These are phyloP conservation scores for Carpinus fangiana DNA, from an alignment of 306 rosid genomes.

Conservation along the genomic window DNA sequence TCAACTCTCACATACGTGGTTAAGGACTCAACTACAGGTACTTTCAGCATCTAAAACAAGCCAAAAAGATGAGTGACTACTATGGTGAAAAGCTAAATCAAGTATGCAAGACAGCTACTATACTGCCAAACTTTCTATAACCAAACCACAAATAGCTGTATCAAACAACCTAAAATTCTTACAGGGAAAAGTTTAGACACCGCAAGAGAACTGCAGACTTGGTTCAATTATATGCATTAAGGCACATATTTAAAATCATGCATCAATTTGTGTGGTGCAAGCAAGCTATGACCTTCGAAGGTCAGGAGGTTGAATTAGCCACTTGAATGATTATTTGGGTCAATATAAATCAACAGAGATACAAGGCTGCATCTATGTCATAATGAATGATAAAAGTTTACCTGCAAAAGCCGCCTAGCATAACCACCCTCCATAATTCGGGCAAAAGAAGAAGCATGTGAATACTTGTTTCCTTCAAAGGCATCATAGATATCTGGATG, in stretches of 20 bases:
- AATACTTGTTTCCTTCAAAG: slow-evolving; percentile 85
- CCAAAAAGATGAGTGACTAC: not conserved
- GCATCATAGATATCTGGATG: slow-evolving; percentile 86
- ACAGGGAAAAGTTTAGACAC: not conserved
- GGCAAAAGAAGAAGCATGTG: slow-evolving; percentile 97
- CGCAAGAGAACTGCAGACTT: not conserved
- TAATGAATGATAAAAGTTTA: slow-evolving; percentile 28
- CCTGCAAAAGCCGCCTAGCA: slow-evolving; percentile 95
- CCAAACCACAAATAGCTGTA: not conserved
- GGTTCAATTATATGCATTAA: not conserved
- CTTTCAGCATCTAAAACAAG: not conserved
- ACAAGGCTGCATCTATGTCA: not conserved
- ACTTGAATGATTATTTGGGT: not conserved
- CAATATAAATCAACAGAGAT: not conserved
- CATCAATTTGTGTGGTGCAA: not conserved
- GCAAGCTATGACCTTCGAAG: slow-evolving; percentile 4
- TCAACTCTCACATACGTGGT: not conserved
- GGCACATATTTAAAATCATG: not conserved
- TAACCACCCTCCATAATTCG: slow-evolving; percentile 96
- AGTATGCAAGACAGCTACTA: not conserved
- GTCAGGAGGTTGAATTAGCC: not conserved
- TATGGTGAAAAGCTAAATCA: not conserved
- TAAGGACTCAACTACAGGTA: not conserved
- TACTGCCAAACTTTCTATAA: not conserved
- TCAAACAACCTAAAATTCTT: not conserved